These are phyloP conservation scores for Vigna trinervia DNA, from an alignment of 306 rosid species.

Conservation along the genomic window DNA sequence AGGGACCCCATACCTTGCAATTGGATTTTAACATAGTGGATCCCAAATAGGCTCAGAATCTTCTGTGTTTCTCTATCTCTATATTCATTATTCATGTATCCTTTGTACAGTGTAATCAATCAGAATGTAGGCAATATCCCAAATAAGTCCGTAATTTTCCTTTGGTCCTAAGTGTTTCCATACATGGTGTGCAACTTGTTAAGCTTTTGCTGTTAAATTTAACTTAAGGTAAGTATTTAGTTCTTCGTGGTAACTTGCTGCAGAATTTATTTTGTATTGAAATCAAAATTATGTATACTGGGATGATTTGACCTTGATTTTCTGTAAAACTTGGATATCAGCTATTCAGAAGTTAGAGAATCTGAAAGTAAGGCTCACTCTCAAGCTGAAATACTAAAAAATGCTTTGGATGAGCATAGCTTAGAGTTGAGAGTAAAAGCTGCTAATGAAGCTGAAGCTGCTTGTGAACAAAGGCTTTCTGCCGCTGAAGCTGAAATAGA, in stretches of 20 bases:
- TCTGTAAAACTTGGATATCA: conserved; percentile 56
- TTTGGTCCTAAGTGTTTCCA: background rate
- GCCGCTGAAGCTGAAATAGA: conserved; percentile 84
- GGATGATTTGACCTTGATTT: conserved; percentile 38
- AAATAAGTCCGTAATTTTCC: background rate
- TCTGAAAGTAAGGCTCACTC: conserved; percentile 77
- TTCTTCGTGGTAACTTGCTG: conserved; percentile 23
- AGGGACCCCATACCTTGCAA: too few species aligned
- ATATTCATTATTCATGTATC: conserved; percentile 2
- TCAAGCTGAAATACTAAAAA: conserved; percentile 77
- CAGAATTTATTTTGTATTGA: conserved; percentile 25
- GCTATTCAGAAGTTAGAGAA: conserved; percentile 78
- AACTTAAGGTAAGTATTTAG: conserved; percentile 23
- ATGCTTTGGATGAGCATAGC: conserved; percentile 93
- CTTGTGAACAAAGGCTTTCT: conserved; percentile 86
- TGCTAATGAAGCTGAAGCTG: conserved; percentile 96
- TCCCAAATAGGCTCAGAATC: background rate
- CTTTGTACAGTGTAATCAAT: background rate
- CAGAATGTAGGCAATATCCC: background rate
- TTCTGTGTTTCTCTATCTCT: background rate
- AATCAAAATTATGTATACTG: conserved; percentile 21
- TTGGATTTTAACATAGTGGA: background rate
- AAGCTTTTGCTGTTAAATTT: conserved; percentile 35
- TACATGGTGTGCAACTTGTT: conserved; percentile 28
- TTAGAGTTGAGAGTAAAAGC: conserved; percentile 93